These are phyloP conservation scores for Stromatinia cepivora DNA, from an alignment of 2,329 filamentous ascomycete species.

Conservation along the genomic window DNA sequence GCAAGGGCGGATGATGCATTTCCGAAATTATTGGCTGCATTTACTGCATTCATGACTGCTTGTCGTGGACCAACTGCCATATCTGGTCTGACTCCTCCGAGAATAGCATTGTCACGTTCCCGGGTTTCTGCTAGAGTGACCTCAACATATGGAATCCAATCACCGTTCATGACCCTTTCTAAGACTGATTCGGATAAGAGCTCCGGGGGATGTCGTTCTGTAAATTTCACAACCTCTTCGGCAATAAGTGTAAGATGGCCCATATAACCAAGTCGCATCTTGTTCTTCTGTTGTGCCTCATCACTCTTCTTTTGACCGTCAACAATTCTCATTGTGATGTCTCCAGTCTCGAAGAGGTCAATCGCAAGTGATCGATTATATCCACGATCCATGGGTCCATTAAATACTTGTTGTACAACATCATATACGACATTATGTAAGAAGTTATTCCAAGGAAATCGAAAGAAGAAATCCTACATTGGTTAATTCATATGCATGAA, in stretches of 20 bases:
- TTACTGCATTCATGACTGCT: slow-evolving; percentile 57
- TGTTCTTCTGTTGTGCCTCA: slow-evolving; percentile 76
- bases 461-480: slow-evolving; percentile 88
- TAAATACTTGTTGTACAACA: slow-evolving; percentile 98
- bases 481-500: slow-evolving; percentile 27
- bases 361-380: slow-evolving; percentile 89
- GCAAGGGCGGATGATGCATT: slow-evolving; percentile 66
- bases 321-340: slow-evolving; percentile 88
- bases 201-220: slow-evolving; percentile 88
- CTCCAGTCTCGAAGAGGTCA: slow-evolving; percentile 87
- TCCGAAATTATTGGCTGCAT: slow-evolving; percentile 57
- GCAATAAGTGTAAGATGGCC: slow-evolving; percentile 95
- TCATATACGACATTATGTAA: slow-evolving; percentile 99
- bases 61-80: slow-evolving; percentile 79
- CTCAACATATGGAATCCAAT: slow-evolving; percentile 95
- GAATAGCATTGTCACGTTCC: slow-evolving; percentile 96
- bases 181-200: slow-evolving; percentile 79
- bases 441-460: slow-evolving; percentile 99
- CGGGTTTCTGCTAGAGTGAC: slow-evolving; percentile 88
- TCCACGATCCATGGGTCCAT: slow-evolving; percentile 94
- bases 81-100: slow-evolving; percentile 91
- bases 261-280: slow-evolving; percentile 97
- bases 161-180: slow-evolving; percentile 82
- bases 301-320: slow-evolving; percentile 87
- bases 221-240: slow-evolving; percentile 98